Percentiles rank a stretch among this genome's conserved stretches.
These are phyloP conservation scores for Rossbeevera mucosa DNA, from an alignment of 768 basidiomycete genomes.

Conservation along the genomic window DNA sequence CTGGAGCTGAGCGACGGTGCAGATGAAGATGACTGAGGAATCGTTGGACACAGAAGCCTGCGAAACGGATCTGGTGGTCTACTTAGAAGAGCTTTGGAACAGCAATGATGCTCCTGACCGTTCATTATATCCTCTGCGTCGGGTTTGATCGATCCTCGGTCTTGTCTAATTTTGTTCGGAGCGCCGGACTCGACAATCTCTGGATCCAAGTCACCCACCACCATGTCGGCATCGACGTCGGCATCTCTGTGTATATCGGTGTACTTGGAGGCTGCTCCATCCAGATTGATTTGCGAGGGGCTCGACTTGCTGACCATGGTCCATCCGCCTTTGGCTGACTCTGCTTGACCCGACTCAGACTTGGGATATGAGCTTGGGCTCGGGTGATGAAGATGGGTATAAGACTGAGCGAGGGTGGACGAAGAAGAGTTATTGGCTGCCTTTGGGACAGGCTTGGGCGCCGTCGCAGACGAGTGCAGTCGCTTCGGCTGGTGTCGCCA, in stretches of 20 bases:
- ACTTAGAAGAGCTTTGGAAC: conserved; percentile 25
- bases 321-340: conserved; percentile 61
- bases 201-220: conserved; percentile 69
- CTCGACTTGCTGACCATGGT: conserved; percentile 60
- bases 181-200: conserved; percentile 38
- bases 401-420: conserved; percentile 71
- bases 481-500: conserved; percentile 35
- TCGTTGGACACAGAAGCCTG: conserved; percentile 41
- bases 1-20: conserved; percentile 4
- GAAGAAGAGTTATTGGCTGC: conserved; percentile 48
- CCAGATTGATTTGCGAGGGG: conserved; percentile 23
- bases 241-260: conserved; percentile 39
- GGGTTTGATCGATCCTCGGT: conserved; percentile 49
- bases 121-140: conserved; percentile 74
- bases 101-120: conserved; percentile 42
- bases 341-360: conserved; percentile 36
- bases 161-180: conserved; percentile 40
- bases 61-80: conserved; percentile 53
- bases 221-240: conserved; percentile 74
- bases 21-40: conserved; percentile 1
- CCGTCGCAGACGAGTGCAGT: conserved; percentile 32
- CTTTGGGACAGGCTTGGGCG: conserved; percentile 55
- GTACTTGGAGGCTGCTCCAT: conserved; percentile 20
- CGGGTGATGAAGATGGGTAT: conserved; percentile 73
- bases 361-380: conserved; percentile 72